Conservation (phyloP, 2,329 filamentous ascomycete genomes). For the Cladosporium colombiae region DNA sequence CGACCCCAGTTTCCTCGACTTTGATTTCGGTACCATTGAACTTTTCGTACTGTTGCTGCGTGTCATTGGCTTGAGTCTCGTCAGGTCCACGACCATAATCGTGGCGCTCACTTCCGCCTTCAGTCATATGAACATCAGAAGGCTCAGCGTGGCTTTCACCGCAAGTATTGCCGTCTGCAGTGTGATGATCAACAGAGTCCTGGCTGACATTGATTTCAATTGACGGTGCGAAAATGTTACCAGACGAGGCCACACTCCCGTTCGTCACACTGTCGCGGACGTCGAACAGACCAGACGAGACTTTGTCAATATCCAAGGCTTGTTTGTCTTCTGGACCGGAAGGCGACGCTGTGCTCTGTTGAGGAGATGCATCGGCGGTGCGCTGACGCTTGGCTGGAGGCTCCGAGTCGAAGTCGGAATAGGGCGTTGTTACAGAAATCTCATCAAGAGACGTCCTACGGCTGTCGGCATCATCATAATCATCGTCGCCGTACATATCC, state of each 20-base stretch:
- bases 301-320: neutral
- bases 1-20: neutral
- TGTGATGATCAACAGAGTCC: neutral
- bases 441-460: constrained; percentile 18
- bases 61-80: constrained; percentile 5
- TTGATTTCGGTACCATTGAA: neutral
- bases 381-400: constrained; percentile 18
- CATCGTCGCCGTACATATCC: constrained; percentile 15
- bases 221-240: neutral
- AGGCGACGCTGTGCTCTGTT: constrained; percentile 1
- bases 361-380: constrained; percentile 12
- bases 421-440: constrained; percentile 7
- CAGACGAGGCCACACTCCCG: neutral
- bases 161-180: neutral
- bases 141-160: neutral
- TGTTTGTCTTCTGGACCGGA: neutral
- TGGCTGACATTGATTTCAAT: constrained; percentile 10
- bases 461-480: constrained; percentile 16
- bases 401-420: constrained; percentile 12
- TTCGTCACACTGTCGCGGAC: neutral
- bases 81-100: neutral
- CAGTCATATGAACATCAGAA: neutral
- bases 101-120: neutral
- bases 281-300: constrained; percentile 4
- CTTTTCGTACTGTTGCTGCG: constrained; percentile 1